Evolutionary conservation across 805 yeast genomes (phyloP).

Genomic region (Metschnikowia colocasiae): DNA sequence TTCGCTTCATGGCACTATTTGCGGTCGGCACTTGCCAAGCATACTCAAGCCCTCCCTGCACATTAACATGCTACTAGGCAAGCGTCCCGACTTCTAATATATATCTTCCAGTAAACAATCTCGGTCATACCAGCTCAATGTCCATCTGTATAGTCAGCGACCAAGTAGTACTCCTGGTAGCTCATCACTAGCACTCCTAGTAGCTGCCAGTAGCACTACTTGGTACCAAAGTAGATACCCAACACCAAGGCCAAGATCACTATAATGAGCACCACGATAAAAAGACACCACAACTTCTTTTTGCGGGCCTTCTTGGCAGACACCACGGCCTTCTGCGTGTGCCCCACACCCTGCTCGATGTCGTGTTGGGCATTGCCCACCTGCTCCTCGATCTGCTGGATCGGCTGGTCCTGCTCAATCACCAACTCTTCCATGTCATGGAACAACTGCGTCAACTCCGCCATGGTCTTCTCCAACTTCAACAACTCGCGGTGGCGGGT

Average conservation of each 20-base stretch:
- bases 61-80: background rate
- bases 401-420: constrained; percentile 88
- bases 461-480: constrained; percentile 92
- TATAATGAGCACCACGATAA: constrained; percentile 57
- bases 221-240: constrained; percentile 53
- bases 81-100: background rate
- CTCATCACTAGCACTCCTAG: too few species aligned
- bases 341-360: constrained; percentile 91
- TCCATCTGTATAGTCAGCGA: too few species aligned
- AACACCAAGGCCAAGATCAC: constrained; percentile 64
- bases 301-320: constrained; percentile 87
- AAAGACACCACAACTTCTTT: constrained; percentile 82
- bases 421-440: constrained; percentile 95
- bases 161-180: too few species aligned
- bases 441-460: constrained; percentile 90
- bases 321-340: constrained; percentile 84
- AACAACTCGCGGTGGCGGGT: constrained; percentile 92
- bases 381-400: constrained; percentile 77
- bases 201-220: background rate
- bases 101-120: too few species aligned
- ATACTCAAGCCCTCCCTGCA: too few species aligned
- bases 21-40: too few species aligned
- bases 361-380: constrained; percentile 82
- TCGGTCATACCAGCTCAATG: too few species aligned
- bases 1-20: too few species aligned